Conservation (phyloP, 441 rosid genomes). For the Erodium moschatum region DNA sequence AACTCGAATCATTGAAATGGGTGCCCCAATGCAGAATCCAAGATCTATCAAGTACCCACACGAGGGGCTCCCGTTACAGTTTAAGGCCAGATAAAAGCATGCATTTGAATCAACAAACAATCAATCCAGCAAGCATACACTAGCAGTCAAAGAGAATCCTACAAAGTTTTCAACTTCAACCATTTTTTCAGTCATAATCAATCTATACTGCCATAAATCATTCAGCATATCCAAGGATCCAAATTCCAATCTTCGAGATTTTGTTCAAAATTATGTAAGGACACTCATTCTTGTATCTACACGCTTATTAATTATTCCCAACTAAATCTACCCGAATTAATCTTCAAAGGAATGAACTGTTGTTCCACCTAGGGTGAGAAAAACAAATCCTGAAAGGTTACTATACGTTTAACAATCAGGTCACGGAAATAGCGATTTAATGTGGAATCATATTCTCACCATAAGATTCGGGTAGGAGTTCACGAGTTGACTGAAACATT, state of each 20-base stretch:
- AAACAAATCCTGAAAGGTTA: not conserved
- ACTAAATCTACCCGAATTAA: not conserved
- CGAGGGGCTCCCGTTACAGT: not conserved
- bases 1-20: not conserved
- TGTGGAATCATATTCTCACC: not conserved
- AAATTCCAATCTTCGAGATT: not conserved
- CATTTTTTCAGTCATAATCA: not conserved
- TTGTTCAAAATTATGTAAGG: not conserved
- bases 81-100: not conserved
- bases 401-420: not conserved
- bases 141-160: not conserved
- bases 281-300: not conserved
- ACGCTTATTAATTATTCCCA: not conserved
- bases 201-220: not conserved
- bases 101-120: not conserved
- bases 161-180: not conserved
- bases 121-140: not conserved
- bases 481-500: not conserved
- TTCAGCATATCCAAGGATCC: not conserved
- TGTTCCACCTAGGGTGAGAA: not conserved
- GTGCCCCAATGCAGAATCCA: slow-evolving; percentile 1
- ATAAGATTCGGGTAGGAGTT: not conserved
- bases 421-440: not conserved
- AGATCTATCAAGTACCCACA: not conserved
- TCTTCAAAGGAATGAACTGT: slow-evolving; percentile 1